phyloP scores from a whole-genome alignment of 371 early-diverging fungal species.

The Batkoa obscura region DNA sequence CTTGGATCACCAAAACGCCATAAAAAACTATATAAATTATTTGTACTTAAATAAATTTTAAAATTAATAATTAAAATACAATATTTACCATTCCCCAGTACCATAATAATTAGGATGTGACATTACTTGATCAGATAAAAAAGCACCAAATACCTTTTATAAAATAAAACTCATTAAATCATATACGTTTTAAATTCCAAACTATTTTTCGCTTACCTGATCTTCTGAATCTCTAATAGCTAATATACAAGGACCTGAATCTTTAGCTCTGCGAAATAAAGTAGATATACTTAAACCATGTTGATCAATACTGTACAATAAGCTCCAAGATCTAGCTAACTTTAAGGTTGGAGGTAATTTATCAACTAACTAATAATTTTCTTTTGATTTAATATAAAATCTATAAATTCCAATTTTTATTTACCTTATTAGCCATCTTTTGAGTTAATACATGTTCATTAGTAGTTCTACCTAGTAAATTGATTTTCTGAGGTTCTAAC shows the following conservation, averaged over 20 bases:
- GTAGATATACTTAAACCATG: slow-evolving; percentile 79
- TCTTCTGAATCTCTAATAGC: slow-evolving; percentile 35
- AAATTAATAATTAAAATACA: not conserved
- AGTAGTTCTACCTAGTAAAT: too few species aligned
- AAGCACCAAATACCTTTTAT: slow-evolving; percentile 73
- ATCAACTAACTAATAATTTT: too few species aligned
- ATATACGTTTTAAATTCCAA: not conserved
- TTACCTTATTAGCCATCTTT: too few species aligned
- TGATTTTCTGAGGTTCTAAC: too few species aligned
- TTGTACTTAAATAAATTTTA: not conserved
- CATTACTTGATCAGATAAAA: slow-evolving; percentile 45
- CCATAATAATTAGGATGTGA: slow-evolving; percentile 60
- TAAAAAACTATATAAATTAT: not conserved
- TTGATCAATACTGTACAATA: slow-evolving; percentile 76
- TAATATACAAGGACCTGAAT: slow-evolving; percentile 46
- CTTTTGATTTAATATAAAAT: too few species aligned
- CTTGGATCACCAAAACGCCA: slow-evolving; percentile 4
- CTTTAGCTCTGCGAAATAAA: slow-evolving; percentile 36
- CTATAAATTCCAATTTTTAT: too few species aligned
- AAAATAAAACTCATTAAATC: not conserved
- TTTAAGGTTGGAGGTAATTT: too few species aligned
- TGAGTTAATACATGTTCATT: too few species aligned
- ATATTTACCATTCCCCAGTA: slow-evolving; percentile 67
- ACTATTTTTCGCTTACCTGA: slow-evolving; percentile 3
- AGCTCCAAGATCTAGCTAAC: slow-evolving; percentile 24